Percentiles rank a stretch among this genome's conserved stretches.
phyloP scores from a whole-genome alignment of 192 early-diverging fungal genomes.

The Diversispora eburnea region DNA sequence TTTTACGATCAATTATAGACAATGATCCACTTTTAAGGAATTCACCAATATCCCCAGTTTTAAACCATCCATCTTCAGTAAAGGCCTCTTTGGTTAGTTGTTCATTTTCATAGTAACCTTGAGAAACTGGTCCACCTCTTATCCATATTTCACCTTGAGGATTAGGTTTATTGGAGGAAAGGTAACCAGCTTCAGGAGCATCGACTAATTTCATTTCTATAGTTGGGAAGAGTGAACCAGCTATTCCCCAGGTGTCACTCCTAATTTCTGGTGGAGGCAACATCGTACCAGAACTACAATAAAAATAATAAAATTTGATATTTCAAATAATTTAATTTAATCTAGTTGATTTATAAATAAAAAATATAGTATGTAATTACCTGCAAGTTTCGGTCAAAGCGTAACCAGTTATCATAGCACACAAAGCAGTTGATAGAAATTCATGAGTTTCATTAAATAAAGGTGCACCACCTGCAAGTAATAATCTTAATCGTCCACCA shows the following conservation, averaged over 20 bases:
- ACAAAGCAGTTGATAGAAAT: too few relatives aligned
- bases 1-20: constrained; percentile 83
- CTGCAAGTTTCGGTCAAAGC: too few relatives aligned
- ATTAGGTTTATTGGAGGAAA: constrained; percentile 62
- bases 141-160: constrained; percentile 89
- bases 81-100: constrained; percentile 77
- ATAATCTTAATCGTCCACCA: too few relatives aligned
- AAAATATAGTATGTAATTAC: too few relatives aligned
- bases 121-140: constrained; percentile 68
- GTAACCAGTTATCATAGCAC: too few relatives aligned
- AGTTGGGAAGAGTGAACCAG: constrained; percentile 63
- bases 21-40: constrained; percentile 68
- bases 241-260: constrained; percentile 60
- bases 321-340: too few relatives aligned
- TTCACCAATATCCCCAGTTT: constrained; percentile 78
- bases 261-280: constrained; percentile 26
- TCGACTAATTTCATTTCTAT: constrained; percentile 80
- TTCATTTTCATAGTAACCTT: constrained; percentile 82
- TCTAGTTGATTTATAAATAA: too few relatives aligned
- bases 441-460: too few relatives aligned
- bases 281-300: constrained; percentile 72
- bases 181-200: constrained; percentile 86
- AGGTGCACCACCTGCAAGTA: too few relatives aligned
- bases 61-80: constrained; percentile 82
- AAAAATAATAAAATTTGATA: too few relatives aligned